Evolutionary conservation across 2,329 filamentous ascomycete species (phyloP).

Genomic region (Calonectria leucothoes): DNA sequence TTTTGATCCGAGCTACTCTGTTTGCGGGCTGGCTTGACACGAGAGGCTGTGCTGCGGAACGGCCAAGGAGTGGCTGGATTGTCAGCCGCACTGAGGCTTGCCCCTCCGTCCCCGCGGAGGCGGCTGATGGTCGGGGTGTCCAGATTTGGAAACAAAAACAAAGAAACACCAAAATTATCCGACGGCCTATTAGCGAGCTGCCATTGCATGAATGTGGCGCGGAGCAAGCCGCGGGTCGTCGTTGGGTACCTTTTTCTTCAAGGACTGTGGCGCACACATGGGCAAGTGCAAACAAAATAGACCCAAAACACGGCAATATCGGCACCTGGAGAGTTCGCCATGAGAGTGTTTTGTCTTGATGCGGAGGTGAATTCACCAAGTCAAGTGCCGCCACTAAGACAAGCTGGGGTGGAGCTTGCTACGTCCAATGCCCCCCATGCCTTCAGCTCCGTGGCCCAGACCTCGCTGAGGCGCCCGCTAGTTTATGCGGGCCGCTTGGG

Average conservation of each 20-base stretch:
- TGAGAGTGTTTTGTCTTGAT: background rate
- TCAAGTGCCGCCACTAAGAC: background rate
- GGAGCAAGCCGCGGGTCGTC: too few species aligned
- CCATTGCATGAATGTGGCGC: background rate
- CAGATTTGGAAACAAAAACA: background rate
- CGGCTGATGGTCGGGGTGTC: background rate
- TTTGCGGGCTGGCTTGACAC: background rate
- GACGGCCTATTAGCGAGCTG: background rate
- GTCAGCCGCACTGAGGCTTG: background rate
- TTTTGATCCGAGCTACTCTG: background rate
- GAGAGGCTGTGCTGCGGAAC: background rate
- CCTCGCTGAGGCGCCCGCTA: background rate
- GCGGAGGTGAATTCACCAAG: background rate
- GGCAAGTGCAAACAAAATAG: background rate
- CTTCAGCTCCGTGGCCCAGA: background rate
- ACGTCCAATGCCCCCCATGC: too few species aligned
- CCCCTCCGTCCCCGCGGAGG: too few species aligned
- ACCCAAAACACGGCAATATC: background rate
- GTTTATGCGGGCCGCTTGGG: slow-evolving; percentile 1
- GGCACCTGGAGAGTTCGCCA: background rate
- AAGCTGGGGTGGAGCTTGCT: background rate
- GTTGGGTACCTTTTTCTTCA: background rate
- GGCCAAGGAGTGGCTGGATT: background rate
- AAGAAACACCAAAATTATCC: background rate
- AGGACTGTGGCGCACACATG: background rate